Base-by-base conservation (phyloP, 1,284 basidiomycete species). In the Trametes pubescens region DNA sequence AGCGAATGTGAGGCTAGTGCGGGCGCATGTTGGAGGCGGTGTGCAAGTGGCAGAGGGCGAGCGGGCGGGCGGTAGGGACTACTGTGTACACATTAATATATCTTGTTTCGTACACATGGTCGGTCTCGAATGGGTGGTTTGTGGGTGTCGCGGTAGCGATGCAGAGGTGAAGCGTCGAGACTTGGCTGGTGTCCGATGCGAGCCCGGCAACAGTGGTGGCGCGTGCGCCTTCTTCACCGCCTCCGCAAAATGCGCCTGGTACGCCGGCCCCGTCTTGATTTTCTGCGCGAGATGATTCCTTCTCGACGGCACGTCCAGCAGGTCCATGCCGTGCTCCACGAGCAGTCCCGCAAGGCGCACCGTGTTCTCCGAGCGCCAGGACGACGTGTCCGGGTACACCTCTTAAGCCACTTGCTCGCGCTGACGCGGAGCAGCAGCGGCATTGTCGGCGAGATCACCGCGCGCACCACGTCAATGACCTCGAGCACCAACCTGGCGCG, bases 351-450 rank as follows among this genome's bases (percentile, higher is more conserved):
- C 77, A 38, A 87, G 73, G 37, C 80, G 74, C 18, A 81, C 81
- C 13, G 81, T 84, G 74, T 89, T 86, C 69, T 86, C 84, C 29
- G 82, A 67, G 2, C 82, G 82, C 86, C 86, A 87, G 22, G 75
- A 76, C 35, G 73, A 77, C 63, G 78, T 77, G 60, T 81, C 76
- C 14, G 81, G 79, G 43, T 82, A 69, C 22, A 38, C 37, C 37
- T 11, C 40, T 43, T 43, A 43, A 85, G 78, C 82, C 86, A 86
- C 58, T 89, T 86, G 24, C 80, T 82, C 5, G 82, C 87, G 34
- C 80, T 82, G 14, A 87, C 70, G 16, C 77, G 82, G 66, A 88
- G 79, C 75, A 92, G 89, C n/a, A 93, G 75, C 0, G 91, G 90
- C 78, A 85, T 87, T 18, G 82, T 74, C 7, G 79, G 71, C 0